Conservation (phyloP, 768 basidiomycete species). For the Dioszegia hungarica region DNA sequence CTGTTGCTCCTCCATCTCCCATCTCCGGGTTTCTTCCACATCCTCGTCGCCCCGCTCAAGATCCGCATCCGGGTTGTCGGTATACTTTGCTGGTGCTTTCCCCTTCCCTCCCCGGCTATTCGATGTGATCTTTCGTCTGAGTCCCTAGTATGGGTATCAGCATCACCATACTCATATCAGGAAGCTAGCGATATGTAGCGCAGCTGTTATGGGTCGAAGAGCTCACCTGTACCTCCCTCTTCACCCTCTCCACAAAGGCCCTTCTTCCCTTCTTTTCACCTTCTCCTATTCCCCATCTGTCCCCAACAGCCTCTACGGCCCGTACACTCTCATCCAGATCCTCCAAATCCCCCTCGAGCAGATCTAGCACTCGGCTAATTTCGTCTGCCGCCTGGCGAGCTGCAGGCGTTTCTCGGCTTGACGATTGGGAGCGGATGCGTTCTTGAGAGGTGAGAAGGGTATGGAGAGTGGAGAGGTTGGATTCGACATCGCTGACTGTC, state of each 20-base stretch:
- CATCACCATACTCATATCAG: too few species aligned
- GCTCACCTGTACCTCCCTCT: constrained; percentile 72
- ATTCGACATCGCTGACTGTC: constrained; percentile 32
- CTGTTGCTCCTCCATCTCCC: constrained; percentile 83
- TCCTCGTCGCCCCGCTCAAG: constrained; percentile 45
- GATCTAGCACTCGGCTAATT: constrained; percentile 70
- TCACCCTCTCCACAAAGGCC: constrained; percentile 69
- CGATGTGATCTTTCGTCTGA: constrained; percentile 8
- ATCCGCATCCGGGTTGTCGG: constrained; percentile 27
- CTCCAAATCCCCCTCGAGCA: constrained; percentile 80
- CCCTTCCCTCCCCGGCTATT: constrained; percentile 8
- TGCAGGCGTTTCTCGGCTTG: constrained; percentile 12
- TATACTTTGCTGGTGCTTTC: constrained; percentile 17
- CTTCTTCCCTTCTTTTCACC: constrained; percentile 70
- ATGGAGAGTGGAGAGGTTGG: constrained; percentile 18
- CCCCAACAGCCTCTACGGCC: constrained; percentile 80
- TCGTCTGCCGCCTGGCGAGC: constrained; percentile 48
- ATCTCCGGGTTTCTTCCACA: constrained; percentile 64
- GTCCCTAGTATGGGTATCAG: too few species aligned
- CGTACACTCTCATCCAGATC: constrained; percentile 92
- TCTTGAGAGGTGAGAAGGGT: constrained; percentile 13
- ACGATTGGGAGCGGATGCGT: not conserved
- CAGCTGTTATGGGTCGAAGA: not conserved
- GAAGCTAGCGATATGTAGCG: not conserved
- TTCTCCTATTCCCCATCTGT: constrained; percentile 78